Evolutionary conservation across 208 protist species (phyloP).

Genomic region (Acanthamoeba royreba): DNA sequence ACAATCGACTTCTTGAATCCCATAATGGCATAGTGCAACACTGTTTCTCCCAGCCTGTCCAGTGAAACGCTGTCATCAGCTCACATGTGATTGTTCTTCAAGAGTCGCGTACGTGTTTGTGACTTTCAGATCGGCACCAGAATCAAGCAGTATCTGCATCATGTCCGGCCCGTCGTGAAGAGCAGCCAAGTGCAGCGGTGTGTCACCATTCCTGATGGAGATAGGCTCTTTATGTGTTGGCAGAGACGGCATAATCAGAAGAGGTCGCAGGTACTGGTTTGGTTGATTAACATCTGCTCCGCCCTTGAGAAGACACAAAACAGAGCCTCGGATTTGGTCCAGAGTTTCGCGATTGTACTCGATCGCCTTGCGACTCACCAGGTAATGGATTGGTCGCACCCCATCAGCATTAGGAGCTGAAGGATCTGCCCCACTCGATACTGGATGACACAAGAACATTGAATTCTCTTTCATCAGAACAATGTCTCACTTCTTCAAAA

Average conservation of each 20-base stretch:
- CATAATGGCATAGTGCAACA: slow-evolving; percentile 39
- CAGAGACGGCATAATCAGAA: background rate
- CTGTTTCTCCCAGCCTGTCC: background rate
- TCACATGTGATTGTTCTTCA: background rate
- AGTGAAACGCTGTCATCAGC: background rate
- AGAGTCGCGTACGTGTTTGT: background rate
- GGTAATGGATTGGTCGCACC: slow-evolving; percentile 8
- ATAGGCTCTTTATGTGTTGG: background rate
- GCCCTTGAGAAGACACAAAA: background rate
- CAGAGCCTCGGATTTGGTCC: background rate
- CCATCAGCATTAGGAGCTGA: background rate
- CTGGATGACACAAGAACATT: background rate
- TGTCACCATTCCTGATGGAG: slow-evolving; percentile 31
- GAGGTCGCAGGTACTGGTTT: background rate
- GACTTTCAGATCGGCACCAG: background rate
- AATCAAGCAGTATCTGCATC: background rate
- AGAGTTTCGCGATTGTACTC: background rate
- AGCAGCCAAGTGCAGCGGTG: background rate
- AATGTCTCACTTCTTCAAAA: background rate
- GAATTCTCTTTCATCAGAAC: background rate
- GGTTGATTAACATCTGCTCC: slow-evolving; percentile 25
- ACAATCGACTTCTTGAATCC: slow-evolving; percentile 8
- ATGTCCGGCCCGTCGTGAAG: background rate
- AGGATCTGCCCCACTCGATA: background rate
- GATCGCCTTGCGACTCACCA: slow-evolving; percentile 1